Evolutionary conservation across 768 basidiomycete genomes (phyloP).

Genomic region (Boletus rex-veris): DNA sequence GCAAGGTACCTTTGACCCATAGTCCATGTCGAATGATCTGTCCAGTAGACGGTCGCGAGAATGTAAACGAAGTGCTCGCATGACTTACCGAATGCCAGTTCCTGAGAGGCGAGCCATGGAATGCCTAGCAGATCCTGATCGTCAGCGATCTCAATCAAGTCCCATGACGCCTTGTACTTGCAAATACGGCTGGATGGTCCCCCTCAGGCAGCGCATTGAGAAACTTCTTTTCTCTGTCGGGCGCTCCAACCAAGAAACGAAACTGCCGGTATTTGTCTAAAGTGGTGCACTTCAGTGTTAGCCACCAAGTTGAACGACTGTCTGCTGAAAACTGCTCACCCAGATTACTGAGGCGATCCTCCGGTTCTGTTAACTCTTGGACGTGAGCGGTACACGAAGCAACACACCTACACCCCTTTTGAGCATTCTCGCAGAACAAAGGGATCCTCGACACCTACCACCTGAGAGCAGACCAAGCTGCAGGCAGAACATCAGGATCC

Average conservation of each 20-base stretch:
- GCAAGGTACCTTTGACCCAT: slow-evolving; percentile 51
- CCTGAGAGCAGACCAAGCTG: slow-evolving; percentile 63
- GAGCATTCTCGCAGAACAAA: background rate
- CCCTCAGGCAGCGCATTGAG: slow-evolving; percentile 41
- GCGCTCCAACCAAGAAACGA: slow-evolving; percentile 66
- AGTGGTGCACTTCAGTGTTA: background rate
- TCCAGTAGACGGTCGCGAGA: background rate
- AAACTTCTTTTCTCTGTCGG: slow-evolving; percentile 69
- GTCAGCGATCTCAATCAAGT: background rate
- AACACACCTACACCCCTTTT: slow-evolving; percentile 48
- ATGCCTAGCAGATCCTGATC: slow-evolving; percentile 43
- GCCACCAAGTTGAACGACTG: background rate
- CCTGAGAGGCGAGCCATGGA: slow-evolving; percentile 59
- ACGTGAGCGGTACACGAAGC: slow-evolving; percentile 72
- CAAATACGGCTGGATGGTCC: slow-evolving; percentile 28
- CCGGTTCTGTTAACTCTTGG: slow-evolving; percentile 54
- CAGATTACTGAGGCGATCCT: slow-evolving; percentile 53
- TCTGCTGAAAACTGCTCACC: slow-evolving; percentile 30
- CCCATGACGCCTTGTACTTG: background rate
- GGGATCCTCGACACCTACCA: slow-evolving; percentile 39
- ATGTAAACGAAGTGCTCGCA: background rate
- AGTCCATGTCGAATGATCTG: slow-evolving; percentile 73
- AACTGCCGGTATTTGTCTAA: slow-evolving; percentile 44
- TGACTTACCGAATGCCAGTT: slow-evolving; percentile 68
- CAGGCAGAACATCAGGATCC: slow-evolving; percentile 45